Evolutionary conservation across 495 filamentous ascomycete species (phyloP).

Genomic region (Geopyxis carbonaria): DNA sequence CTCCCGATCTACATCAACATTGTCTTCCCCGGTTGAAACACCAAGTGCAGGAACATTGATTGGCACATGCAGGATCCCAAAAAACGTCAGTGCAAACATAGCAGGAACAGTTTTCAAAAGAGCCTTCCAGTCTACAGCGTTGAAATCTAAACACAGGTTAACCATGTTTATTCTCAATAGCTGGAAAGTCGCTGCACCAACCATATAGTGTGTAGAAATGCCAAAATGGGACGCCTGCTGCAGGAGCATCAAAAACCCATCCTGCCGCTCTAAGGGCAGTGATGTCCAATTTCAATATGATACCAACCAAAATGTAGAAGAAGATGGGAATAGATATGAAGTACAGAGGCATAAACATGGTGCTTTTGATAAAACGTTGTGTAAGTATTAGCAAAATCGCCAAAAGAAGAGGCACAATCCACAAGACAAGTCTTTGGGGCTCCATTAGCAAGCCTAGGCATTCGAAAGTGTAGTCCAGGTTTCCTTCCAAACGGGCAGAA

Average conservation of each 20-base stretch:
- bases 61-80: constrained; percentile 88
- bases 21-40: constrained; percentile 75
- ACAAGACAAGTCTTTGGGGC: constrained; percentile 57
- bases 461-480: constrained; percentile 58
- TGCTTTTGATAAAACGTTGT: constrained; percentile 57
- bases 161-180: too few species aligned
- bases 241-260: constrained; percentile 81
- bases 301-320: constrained; percentile 66
- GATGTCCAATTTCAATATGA: constrained; percentile 45
- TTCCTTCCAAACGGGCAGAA: constrained; percentile 72
- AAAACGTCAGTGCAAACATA: constrained; percentile 96
- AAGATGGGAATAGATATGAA: constrained; percentile 62
- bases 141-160: constrained; percentile 44
- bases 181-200: constrained; percentile 36
- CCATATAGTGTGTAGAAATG: constrained; percentile 91
- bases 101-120: constrained; percentile 67
- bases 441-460: constrained; percentile 57
- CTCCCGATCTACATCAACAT: constrained; percentile 78
- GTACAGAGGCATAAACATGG: constrained; percentile 70
- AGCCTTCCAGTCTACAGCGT: constrained; percentile 60
- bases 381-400: constrained; percentile 57
- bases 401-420: constrained; percentile 62
- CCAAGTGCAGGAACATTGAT: constrained; percentile 93
- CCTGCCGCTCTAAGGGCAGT: constrained; percentile 46
- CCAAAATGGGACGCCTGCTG: constrained; percentile 78